Evolutionary conservation across 2,329 filamentous ascomycete genomes (phyloP).

Genomic region (Aspergillus fischeri): DNA sequence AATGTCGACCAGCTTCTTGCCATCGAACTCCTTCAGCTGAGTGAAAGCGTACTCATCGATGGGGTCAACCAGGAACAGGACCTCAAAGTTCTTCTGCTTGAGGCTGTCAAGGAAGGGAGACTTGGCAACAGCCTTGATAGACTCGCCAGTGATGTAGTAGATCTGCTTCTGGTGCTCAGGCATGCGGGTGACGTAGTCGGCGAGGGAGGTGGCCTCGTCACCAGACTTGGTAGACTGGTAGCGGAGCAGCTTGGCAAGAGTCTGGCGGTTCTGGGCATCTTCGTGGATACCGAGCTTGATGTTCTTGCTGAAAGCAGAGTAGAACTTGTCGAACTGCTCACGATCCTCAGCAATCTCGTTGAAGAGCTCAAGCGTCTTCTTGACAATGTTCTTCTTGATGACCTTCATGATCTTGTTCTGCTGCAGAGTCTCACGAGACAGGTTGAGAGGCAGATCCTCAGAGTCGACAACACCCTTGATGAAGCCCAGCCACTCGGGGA

Average conservation of each 20-base stretch:
- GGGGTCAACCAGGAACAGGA: slow-evolving; percentile 97
- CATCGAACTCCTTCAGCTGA: slow-evolving; percentile 99
- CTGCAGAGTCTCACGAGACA: slow-evolving; percentile 99
- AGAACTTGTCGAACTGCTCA: slow-evolving; percentile 99
- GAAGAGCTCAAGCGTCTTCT: slow-evolving; percentile 99
- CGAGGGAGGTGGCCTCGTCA: slow-evolving; percentile 88
- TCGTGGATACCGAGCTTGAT: slow-evolving; percentile 99
- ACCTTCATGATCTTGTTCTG: slow-evolving; percentile 99
- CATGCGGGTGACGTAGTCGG: slow-evolving; percentile 99
- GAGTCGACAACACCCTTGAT: slow-evolving; percentile 99
- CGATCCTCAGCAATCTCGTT: slow-evolving; percentile 98
- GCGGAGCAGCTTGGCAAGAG: slow-evolving; percentile 95
- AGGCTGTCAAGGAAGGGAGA: slow-evolving; percentile 98
- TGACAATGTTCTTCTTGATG: slow-evolving; percentile 99
- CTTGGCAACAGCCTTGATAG: slow-evolving; percentile 94
- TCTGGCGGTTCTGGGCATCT: slow-evolving; percentile 91
- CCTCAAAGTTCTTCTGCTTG: slow-evolving; percentile 99
- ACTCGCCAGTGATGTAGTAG: slow-evolving; percentile 99
- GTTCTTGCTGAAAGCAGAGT: slow-evolving; percentile 99
- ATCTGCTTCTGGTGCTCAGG: slow-evolving; percentile 99
- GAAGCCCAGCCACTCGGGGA: slow-evolving; percentile 98
- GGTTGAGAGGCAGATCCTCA: slow-evolving; percentile 97
- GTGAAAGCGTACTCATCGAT: slow-evolving; percentile 99
- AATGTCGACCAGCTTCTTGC: slow-evolving; percentile 99
- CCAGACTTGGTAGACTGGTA: slow-evolving; percentile 99